Evolutionary conservation across 2,329 filamentous ascomycete species (phyloP).

Genomic region (Fusarium hainanense): DNA sequence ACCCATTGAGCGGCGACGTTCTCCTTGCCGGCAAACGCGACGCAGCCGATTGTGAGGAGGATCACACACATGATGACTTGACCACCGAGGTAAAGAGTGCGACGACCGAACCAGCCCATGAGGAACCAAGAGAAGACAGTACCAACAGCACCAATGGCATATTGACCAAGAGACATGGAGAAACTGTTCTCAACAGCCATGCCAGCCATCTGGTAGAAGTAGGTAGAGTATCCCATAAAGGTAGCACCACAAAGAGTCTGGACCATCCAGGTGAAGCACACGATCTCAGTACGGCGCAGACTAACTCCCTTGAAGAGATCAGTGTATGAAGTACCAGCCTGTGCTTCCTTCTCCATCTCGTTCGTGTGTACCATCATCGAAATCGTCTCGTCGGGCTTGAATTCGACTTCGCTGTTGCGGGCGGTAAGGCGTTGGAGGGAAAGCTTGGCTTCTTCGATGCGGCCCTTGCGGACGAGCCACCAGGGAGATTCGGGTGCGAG

Average conservation of each 20-base stretch:
- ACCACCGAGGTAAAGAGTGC: constrained; percentile 58
- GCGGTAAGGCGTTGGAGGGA: constrained; percentile 55
- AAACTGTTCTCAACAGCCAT: constrained; percentile 53
- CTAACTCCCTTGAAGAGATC: constrained; percentile 62
- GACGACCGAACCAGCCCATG: constrained; percentile 57
- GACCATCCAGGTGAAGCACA: constrained; percentile 57
- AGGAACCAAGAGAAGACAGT: constrained; percentile 60
- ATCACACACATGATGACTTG: constrained; percentile 60
- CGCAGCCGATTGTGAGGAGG: constrained; percentile 59
- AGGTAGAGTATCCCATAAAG: constrained; percentile 69
- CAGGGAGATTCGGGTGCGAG: constrained; percentile 63
- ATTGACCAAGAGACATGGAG: constrained; percentile 56
- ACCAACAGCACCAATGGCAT: constrained; percentile 58
- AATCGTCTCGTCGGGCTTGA: constrained; percentile 58
- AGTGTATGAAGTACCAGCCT: constrained; percentile 55
- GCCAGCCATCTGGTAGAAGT: constrained; percentile 59
- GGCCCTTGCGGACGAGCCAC: constrained; percentile 59
- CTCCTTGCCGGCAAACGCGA: constrained; percentile 64
- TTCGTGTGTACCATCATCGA: constrained; percentile 65
- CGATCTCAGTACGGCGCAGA: constrained; percentile 59
- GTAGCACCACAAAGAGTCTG: constrained; percentile 55
- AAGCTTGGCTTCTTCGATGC: constrained; percentile 53
- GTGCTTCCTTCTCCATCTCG: constrained; percentile 57
- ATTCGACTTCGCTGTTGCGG: constrained; percentile 50
- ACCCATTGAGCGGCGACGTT: constrained; percentile 60